Conservation (phyloP, 2,329 filamentous ascomycete species). For the Fusarium domesticum region DNA sequence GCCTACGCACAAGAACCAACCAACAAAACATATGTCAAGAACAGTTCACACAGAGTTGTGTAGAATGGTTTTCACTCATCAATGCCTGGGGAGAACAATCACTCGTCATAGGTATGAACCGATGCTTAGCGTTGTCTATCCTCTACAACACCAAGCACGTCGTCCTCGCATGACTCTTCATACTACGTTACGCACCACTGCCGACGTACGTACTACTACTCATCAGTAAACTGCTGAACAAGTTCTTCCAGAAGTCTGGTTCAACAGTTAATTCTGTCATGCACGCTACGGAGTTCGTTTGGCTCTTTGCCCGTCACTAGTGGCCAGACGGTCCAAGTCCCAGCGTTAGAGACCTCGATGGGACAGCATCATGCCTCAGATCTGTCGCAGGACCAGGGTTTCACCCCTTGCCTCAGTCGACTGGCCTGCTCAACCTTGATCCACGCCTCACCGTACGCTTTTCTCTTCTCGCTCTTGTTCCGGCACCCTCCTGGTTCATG, state of each 20-base stretch:
- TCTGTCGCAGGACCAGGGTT: constrained; percentile 46
- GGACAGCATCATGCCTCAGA: constrained; percentile 42
- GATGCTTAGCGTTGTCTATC: constrained; percentile 7
- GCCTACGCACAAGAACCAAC: not conserved
- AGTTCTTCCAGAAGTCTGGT: not conserved
- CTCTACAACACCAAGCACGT: constrained; percentile 10
- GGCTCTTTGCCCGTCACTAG: not conserved
- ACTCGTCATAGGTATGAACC: no score
- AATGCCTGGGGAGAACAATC: no score
- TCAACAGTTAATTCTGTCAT: not conserved
- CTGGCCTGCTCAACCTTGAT: constrained; percentile 14
- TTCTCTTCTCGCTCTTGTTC: constrained; percentile 16
- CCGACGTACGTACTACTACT: no score
- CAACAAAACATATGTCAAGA: constrained; percentile 3
- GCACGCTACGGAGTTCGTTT: not conserved
- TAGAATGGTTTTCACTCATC: no score
- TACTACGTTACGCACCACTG: not conserved
- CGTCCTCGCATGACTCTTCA: not conserved
- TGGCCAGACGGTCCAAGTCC: constrained; percentile 9
- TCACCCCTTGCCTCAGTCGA: constrained; percentile 24
- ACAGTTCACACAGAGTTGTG: not conserved
- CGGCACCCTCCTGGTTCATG: not conserved
- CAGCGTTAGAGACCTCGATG: constrained; percentile 22
- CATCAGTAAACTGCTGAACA: not conserved
- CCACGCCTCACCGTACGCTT: constrained; percentile 18